Evolutionary conservation across 129 eudicot species (phyloP).

Genomic region (Flaveria linearis): DNA sequence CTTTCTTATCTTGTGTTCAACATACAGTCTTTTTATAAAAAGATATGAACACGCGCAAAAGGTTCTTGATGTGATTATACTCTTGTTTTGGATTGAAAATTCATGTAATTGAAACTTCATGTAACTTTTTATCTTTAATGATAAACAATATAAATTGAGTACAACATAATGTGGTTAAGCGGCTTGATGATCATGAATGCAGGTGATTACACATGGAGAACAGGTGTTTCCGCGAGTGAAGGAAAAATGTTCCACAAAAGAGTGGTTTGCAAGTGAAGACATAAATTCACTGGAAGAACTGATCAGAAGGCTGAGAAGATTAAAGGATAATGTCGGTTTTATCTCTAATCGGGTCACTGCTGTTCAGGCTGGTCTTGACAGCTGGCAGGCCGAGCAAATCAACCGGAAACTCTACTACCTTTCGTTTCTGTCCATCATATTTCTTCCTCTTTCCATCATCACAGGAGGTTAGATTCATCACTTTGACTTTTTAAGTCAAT

Average conservation of each 20-base stretch:
- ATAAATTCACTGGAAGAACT: conserved; percentile 73
- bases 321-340: conserved; percentile 89
- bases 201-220: conserved; percentile 96
- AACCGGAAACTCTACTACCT: conserved; percentile 89
- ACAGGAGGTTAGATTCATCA: conserved; percentile 73
- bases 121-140: neutral
- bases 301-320: conserved; percentile 64
- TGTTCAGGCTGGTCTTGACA: conserved; percentile 90
- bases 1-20: too few species aligned
- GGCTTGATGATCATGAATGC: conserved; percentile 16
- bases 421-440: conserved; percentile 87
- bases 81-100: neutral
- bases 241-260: conserved; percentile 78
- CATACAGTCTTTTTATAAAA: neutral
- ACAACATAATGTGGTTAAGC: neutral
- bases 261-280: conserved; percentile 82
- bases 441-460: conserved; percentile 82
- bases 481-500: conserved; percentile 19
- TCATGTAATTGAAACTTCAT: conserved; percentile 5
- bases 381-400: conserved; percentile 97
- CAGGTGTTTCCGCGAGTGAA: conserved; percentile 97
- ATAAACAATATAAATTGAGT: neutral
- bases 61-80: neutral
- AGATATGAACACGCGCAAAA: neutral
- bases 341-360: conserved; percentile 92